Evolutionary conservation across 2,329 filamentous ascomycete species (phyloP).

Genomic region (Myriosclerotinia curreyana): DNA sequence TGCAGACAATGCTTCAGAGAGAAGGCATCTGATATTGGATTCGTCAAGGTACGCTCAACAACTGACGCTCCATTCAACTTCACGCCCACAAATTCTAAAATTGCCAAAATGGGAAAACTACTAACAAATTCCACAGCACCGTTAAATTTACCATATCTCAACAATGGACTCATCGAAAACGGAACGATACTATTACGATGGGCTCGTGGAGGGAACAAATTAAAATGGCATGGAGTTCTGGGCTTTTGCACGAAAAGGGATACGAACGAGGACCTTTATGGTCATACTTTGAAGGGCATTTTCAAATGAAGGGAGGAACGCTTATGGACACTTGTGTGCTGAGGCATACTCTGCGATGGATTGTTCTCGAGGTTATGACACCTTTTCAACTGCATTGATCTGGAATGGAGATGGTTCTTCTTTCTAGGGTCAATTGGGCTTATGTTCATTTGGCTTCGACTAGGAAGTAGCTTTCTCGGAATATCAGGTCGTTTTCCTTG

Average conservation of each 20-base stretch:
- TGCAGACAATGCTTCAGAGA: slow-evolving; percentile 78
- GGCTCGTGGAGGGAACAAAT: slow-evolving; percentile 13
- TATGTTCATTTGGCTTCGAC: slow-evolving; percentile 16
- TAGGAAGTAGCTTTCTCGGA: slow-evolving; percentile 22
- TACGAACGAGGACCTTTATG: slow-evolving; percentile 15
- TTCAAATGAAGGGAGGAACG: slow-evolving; percentile 20
- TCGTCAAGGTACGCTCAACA: slow-evolving; percentile 60
- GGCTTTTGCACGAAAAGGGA: slow-evolving; percentile 23
- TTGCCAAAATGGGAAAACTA: slow-evolving; percentile 1
- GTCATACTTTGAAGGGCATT: slow-evolving; percentile 18
- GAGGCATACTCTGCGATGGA: slow-evolving; percentile 18
- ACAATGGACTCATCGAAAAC: slow-evolving; percentile 13
- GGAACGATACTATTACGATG: slow-evolving; percentile 18
- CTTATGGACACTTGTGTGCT: slow-evolving; percentile 21
- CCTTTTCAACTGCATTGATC: slow-evolving; percentile 20
- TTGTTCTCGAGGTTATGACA: slow-evolving; percentile 18
- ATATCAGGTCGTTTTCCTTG: slow-evolving; percentile 23
- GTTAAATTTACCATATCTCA: slow-evolving; percentile 29
- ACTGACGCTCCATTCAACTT: not conserved
- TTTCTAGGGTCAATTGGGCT: slow-evolving; percentile 16
- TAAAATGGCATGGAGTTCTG: slow-evolving; percentile 25
- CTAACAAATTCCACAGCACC: slow-evolving; percentile 30
- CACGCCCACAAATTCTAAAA: not conserved
- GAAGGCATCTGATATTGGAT: slow-evolving; percentile 70
- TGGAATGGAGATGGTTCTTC: slow-evolving; percentile 20